Conservation (phyloP, 2,329 filamentous ascomycete species). For the Claviceps sp. region DNA sequence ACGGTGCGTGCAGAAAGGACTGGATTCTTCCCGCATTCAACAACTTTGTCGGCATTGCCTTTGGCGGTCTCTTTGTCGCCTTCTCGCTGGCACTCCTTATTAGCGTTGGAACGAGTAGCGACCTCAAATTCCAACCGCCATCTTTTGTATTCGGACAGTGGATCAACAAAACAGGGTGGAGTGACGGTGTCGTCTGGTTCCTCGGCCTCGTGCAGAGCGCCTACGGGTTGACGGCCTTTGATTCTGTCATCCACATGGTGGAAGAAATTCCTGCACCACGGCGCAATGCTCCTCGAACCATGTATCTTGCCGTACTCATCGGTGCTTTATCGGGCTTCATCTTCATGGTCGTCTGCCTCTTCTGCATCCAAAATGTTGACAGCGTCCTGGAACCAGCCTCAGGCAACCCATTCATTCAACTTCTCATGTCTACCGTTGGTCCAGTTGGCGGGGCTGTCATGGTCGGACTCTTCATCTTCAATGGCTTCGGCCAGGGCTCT, state of each 20-base stretch:
- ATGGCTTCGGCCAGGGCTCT: slow-evolving; percentile 39
- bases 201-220: slow-evolving; percentile 42
- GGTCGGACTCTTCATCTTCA: slow-evolving; percentile 40
- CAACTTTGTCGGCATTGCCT: slow-evolving; percentile 41
- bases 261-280: slow-evolving; percentile 41
- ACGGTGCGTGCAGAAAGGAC: slow-evolving; percentile 33
- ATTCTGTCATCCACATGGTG: slow-evolving; percentile 44
- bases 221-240: slow-evolving; percentile 42
- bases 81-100: slow-evolving; percentile 38
- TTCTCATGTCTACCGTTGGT: slow-evolving; percentile 24
- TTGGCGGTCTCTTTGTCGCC: slow-evolving; percentile 37
- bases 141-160: slow-evolving; percentile 39
- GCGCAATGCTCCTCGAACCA: slow-evolving; percentile 35
- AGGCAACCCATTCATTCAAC: slow-evolving; percentile 35
- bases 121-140: slow-evolving; percentile 32
- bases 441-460: slow-evolving; percentile 28
- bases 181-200: slow-evolving; percentile 43
- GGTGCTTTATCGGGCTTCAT: slow-evolving; percentile 35
- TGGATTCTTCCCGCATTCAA: slow-evolving; percentile 34
- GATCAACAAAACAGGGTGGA: slow-evolving; percentile 34
- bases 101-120: slow-evolving; percentile 30
- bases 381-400: slow-evolving; percentile 24
- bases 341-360: slow-evolving; percentile 39
- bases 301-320: slow-evolving; percentile 37
- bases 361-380: slow-evolving; percentile 34